These are phyloP conservation scores for Pochonia chlamydosporia DNA, from an alignment of 2,329 filamentous ascomycete genomes.

Conservation along the genomic window DNA sequence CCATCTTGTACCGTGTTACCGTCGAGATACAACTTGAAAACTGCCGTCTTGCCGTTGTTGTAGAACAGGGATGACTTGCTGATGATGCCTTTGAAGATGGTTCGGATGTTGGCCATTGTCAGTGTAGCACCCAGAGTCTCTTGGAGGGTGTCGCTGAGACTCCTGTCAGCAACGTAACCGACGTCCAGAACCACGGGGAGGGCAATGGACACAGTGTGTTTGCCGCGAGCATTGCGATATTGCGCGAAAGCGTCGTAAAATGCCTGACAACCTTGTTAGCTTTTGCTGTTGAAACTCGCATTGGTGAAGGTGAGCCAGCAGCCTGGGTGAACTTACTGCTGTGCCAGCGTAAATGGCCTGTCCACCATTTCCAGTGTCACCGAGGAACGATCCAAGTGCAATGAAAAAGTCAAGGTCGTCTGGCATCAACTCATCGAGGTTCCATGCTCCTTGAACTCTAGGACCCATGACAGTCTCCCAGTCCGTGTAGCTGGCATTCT, in stretches of 20 bases:
- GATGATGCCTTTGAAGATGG: slow-evolving; percentile 8
- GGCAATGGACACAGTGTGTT: slow-evolving; percentile 14
- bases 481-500: slow-evolving; percentile 27
- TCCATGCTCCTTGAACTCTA: slow-evolving; percentile 34
- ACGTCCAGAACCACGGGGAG: slow-evolving; percentile 15
- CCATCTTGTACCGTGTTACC: not conserved
- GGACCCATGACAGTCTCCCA: slow-evolving; percentile 26
- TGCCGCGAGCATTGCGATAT: slow-evolving; percentile 22
- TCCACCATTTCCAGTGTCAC: slow-evolving; percentile 41
- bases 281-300: too few species aligned
- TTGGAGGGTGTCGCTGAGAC: slow-evolving; percentile 1
- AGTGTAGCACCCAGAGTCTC: slow-evolving; percentile 1
- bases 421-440: slow-evolving; percentile 27
- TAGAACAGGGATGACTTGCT: slow-evolving; percentile 2
- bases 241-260: slow-evolving; percentile 35
- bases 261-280: slow-evolving; percentile 29
- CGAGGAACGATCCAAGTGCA: slow-evolving; percentile 35
- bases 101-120: slow-evolving; percentile 8
- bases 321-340: slow-evolving; percentile 5
- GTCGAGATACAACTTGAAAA: slow-evolving; percentile 1
- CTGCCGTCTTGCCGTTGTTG: not conserved
- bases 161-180: slow-evolving; percentile 16
- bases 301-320: not conserved
- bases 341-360: slow-evolving; percentile 43
- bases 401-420: slow-evolving; percentile 31